Evolutionary conservation across 306 rosid genomes (phyloP), one percentile per base, ranked within the genome.

Genomic region (Cyamopsis tetragonoloba): DNA sequence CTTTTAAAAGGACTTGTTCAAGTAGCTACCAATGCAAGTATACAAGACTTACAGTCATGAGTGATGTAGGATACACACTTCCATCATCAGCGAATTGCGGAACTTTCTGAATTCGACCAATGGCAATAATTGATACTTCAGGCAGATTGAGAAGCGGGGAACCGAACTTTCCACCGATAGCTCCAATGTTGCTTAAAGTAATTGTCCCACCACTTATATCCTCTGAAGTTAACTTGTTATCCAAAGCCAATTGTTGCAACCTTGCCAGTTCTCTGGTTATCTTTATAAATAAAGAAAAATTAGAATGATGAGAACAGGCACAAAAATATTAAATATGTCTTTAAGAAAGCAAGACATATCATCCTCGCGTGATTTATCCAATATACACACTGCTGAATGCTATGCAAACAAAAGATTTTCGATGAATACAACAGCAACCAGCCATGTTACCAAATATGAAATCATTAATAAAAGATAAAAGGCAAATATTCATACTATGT

Each of bases 91-190:
- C 71, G 53, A 77, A 78, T 32, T 31, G 88, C 2, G 97, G 86
- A 74, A 86, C 85, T 70, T 85, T 90, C 76, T 86, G 96, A 72
- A 90, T 93, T 72, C 89, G 85, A 7, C 97, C 97, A 44, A 90
- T 68, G 66, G 97, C 99, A 35, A 93, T 93, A 67, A 93, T 90
- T 58, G 92, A 67, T 13, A 90, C 97, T 85, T 90, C 92, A 0
- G 99, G 99, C 46, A 93, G 87, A 85, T 88, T 90, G 77, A 93
- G 87, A 18, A 90, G 87, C 57, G 99, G 99, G 13, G 99, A 88
- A 38, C 99, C 99, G 60, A 74, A 90, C 73, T 88, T 88, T 20
- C 97, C 99, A 71, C 99, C 99, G 65, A 93, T 93, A 56, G 97
- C 88, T 65, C 99, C 97, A 32, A 93, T 79, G 57, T 88, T 93